These are phyloP conservation scores for Pluteus cervinus DNA, from an alignment of 768 basidiomycete species.

Conservation along the genomic window DNA sequence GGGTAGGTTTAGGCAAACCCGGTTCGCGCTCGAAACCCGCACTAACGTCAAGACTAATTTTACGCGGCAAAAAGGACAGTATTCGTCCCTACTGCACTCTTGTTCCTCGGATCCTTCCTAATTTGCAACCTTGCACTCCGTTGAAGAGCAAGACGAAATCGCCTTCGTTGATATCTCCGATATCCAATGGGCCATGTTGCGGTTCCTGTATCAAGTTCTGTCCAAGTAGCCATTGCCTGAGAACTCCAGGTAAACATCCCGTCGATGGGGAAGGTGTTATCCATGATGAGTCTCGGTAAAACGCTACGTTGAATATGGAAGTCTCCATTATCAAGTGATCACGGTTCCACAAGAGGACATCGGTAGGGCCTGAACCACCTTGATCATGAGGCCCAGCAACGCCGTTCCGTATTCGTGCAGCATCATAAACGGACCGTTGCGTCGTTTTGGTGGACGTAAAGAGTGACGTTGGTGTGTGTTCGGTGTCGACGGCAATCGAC, in stretches of 20 bases:
- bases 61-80: no score
- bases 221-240: conserved; percentile 64
- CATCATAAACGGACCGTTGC: conserved; percentile 48
- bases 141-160: conserved; percentile 71
- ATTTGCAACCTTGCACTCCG: conserved; percentile 61
- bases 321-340: conserved; percentile 52
- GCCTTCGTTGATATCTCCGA: conserved; percentile 37
- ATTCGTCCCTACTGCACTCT: no score
- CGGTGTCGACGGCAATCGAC: conserved; percentile 47
- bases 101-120: conserved; percentile 41
- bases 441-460: conserved; percentile 75
- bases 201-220: conserved; percentile 51
- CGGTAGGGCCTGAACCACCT: conserved; percentile 30
- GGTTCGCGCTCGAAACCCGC: no score
- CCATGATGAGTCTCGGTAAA: conserved; percentile 54
- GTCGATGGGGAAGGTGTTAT: conserved; percentile 53
- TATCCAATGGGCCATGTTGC: conserved; percentile 32
- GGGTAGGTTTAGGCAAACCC: no score
- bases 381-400: conserved; percentile 33
- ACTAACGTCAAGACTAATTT: no score
- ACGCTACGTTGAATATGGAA: conserved; percentile 67
- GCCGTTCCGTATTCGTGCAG: conserved; percentile 53
- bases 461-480: conserved; percentile 44
- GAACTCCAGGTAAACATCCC: conserved; percentile 70
- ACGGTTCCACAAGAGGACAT: conserved; percentile 62